These are phyloP conservation scores for Xylaria grammica DNA, from an alignment of 495 filamentous ascomycete genomes.

Conservation along the genomic window DNA sequence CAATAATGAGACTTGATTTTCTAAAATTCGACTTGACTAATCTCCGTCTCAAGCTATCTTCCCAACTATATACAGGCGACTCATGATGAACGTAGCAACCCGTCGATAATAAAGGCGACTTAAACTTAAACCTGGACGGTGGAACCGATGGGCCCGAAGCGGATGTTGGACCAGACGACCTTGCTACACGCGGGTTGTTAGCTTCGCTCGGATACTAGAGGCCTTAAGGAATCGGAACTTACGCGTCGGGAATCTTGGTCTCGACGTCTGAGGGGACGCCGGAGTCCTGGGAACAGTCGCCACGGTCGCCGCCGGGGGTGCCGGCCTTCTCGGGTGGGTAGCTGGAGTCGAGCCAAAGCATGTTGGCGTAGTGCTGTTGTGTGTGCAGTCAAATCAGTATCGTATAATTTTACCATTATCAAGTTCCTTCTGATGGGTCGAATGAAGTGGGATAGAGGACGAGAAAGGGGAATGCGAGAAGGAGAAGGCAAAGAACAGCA, in stretches of 20 bases:
- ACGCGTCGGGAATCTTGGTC: constrained; percentile 56
- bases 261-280: constrained; percentile 67
- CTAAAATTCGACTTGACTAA: not conserved
- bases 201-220: not conserved
- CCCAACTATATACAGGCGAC: constrained; percentile 13
- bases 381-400: not conserved
- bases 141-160: constrained; percentile 69
- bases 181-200: constrained; percentile 35
- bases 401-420: not conserved
- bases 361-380: constrained; percentile 65
- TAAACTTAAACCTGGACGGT: constrained; percentile 54
- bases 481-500: not conserved
- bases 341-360: constrained; percentile 84
- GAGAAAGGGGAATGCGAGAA: not conserved
- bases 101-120: not conserved
- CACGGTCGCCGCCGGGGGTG: constrained; percentile 70
- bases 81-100: not conserved
- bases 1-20: not conserved
- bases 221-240: constrained; percentile 51
- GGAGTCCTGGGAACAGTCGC: constrained; percentile 66
- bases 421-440: too few relatives aligned
- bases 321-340: constrained; percentile 64
- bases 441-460: too few relatives aligned
- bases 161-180: constrained; percentile 68
- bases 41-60: constrained; percentile 1